Conservation (phyloP, 768 basidiomycete species). For the Stropharia rugosoannulata region DNA sequence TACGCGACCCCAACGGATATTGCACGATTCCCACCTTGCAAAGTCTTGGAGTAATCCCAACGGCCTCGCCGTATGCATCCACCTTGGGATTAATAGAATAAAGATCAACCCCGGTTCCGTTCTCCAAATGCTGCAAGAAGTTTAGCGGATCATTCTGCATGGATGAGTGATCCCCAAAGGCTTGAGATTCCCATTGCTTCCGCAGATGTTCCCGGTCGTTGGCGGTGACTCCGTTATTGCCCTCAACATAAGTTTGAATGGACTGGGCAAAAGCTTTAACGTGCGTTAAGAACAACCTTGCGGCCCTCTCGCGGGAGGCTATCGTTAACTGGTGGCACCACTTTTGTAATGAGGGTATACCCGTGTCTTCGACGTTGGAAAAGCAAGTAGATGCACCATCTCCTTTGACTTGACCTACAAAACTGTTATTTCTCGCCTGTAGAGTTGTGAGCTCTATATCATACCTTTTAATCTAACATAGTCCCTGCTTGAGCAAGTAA, state of each 20-base stretch:
- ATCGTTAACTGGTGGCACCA: slow-evolving; percentile 60
- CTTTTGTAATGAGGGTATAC: slow-evolving; percentile 53
- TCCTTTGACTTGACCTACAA: slow-evolving; percentile 54
- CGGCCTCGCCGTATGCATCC: slow-evolving; percentile 37
- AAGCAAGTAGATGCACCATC: slow-evolving; percentile 61
- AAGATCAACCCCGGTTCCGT: slow-evolving; percentile 24
- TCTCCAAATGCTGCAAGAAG: slow-evolving; percentile 28
- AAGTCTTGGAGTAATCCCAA: slow-evolving; percentile 48
- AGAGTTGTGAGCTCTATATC: background rate
- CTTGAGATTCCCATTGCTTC: slow-evolving; percentile 50
- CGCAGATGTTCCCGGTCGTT: slow-evolving; percentile 50
- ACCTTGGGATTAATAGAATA: slow-evolving; percentile 41
- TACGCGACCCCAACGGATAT: background rate
- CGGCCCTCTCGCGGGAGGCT: slow-evolving; percentile 48
- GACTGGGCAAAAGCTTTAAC: slow-evolving; percentile 48
- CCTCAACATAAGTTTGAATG: slow-evolving; percentile 47
- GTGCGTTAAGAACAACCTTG: slow-evolving; percentile 43
- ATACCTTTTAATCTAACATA: slow-evolving; percentile 55
- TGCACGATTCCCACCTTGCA: slow-evolving; percentile 28
- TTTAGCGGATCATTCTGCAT: background rate
- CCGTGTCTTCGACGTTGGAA: slow-evolving; percentile 49
- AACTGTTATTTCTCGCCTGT: background rate
- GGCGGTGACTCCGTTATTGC: slow-evolving; percentile 50
- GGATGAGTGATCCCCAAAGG: slow-evolving; percentile 16
- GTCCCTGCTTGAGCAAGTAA: slow-evolving; percentile 60